Percentiles rank a stretch among this genome's conserved stretches.
These are phyloP conservation scores for Pelagophyceae sp. DNA, from an alignment of 352 stramenopile species.

Conservation along the genomic window DNA sequence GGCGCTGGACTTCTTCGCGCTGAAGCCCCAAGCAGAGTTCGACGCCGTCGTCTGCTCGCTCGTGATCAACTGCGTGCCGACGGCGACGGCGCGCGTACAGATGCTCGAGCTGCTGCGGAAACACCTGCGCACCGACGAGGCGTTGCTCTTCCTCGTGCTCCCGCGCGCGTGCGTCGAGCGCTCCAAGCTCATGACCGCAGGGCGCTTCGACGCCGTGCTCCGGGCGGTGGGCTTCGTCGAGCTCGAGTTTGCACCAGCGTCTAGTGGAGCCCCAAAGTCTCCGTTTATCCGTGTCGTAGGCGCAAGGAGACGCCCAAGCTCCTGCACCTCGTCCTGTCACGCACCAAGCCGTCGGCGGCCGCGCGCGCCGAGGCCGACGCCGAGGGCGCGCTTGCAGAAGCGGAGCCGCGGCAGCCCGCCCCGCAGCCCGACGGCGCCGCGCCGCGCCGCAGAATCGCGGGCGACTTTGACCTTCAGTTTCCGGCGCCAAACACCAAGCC, in stretches of 20 bases:
- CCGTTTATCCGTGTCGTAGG: too few species aligned
- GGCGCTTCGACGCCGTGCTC: not conserved
- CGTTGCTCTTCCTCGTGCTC: not conserved
- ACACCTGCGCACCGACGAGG: not conserved
- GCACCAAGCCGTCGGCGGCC: not conserved
- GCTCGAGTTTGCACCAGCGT: too few species aligned
- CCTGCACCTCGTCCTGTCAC: not conserved
- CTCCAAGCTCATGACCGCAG: not conserved
- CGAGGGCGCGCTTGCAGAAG: too few species aligned
- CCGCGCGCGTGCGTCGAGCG: conserved; percentile 3
- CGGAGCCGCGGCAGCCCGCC: too few species aligned
- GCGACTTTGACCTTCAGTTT: not conserved
- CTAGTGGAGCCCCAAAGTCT: too few species aligned
- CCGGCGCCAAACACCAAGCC: not conserved
- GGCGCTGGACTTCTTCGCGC: conserved; percentile 77
- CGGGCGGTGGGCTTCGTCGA: not conserved
- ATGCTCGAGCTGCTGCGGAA: conserved; percentile 46
- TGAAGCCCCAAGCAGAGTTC: conserved; percentile 50
- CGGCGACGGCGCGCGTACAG: conserved; percentile 57
- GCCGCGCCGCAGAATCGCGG: not conserved
- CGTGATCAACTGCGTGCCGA: conserved; percentile 91
- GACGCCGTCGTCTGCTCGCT: conserved; percentile 86
- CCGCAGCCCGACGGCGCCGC: not conserved
- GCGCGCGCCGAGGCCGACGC: not conserved
- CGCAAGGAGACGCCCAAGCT: conserved; percentile 1